Conservation (phyloP, 2,329 filamentous ascomycete species). For the Cercospora zeina region DNA sequence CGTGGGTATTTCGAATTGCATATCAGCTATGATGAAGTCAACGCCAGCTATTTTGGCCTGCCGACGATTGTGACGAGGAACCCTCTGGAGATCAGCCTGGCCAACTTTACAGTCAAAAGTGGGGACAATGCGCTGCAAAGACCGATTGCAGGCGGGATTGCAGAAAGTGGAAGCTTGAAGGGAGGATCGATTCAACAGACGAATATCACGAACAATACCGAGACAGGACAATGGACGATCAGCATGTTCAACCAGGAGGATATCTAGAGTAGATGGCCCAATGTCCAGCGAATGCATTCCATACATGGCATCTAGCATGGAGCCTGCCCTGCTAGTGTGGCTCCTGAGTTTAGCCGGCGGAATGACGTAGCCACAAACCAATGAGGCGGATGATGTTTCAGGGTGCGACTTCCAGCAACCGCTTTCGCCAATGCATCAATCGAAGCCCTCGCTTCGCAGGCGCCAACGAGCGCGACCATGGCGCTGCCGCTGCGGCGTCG, state of each 20-base stretch:
- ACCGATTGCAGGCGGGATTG: constrained; percentile 52
- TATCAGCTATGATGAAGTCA: constrained; percentile 57
- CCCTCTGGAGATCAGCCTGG: constrained; percentile 64
- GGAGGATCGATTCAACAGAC: constrained; percentile 45
- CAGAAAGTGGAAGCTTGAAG: constrained; percentile 60
- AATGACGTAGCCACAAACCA: constrained; percentile 8
- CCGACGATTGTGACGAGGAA: constrained; percentile 62
- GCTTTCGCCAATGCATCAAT: constrained; percentile 2
- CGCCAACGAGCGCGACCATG: not conserved
- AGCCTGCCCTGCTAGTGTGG: not conserved
- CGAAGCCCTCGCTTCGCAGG: constrained; percentile 12
- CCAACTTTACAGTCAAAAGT: constrained; percentile 67
- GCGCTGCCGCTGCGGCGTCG: not conserved
- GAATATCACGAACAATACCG: constrained; percentile 42
- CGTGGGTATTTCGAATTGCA: constrained; percentile 70
- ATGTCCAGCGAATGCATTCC: not conserved
- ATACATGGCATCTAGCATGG: not conserved
- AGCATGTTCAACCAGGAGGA: constrained; percentile 21
- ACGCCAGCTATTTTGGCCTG: constrained; percentile 65
- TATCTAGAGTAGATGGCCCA: constrained; percentile 15
- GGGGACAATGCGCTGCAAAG: constrained; percentile 61
- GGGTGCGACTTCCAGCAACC: constrained; percentile 12
- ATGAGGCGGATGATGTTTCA: constrained; percentile 1
- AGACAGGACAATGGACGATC: constrained; percentile 33
- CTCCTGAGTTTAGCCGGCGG: constrained; percentile 1